phyloP scores from a whole-genome alignment of 2,329 filamentous ascomycete genomes.

The Penicillium freii region DNA sequence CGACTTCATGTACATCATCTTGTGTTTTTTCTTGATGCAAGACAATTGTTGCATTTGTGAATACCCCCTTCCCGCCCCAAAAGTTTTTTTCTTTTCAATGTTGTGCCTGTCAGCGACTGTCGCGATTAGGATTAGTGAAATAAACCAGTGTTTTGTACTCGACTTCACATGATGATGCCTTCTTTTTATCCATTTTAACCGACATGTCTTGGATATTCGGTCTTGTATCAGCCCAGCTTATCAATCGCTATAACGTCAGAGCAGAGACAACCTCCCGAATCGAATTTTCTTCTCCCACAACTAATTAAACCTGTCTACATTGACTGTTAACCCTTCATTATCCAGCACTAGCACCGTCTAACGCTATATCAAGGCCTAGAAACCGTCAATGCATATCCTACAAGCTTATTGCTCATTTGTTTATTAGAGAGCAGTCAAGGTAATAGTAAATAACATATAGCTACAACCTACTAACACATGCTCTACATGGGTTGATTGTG shows the following conservation, averaged over 20 bases:
- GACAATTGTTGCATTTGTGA: slow-evolving; percentile 27
- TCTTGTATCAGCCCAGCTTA: neutral
- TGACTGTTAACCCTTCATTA: no score
- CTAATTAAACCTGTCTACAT: no score
- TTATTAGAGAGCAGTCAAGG: no score
- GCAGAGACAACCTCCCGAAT: no score
- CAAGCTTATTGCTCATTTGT: no score
- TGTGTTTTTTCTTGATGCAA: slow-evolving; percentile 21
- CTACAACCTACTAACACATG: neutral
- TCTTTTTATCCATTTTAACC: neutral
- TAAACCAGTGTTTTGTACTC: neutral
- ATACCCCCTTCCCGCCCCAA: slow-evolving; percentile 29
- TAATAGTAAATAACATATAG: neutral
- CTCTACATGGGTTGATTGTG: neutral
- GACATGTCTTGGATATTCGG: no score
- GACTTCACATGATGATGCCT: neutral
- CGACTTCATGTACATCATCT: slow-evolving; percentile 30
- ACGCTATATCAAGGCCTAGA: no score
- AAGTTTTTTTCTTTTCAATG: slow-evolving; percentile 20
- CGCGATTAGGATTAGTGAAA: slow-evolving; percentile 5
- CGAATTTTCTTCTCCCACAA: no score
- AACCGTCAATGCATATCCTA: no score
- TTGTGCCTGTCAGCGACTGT: slow-evolving; percentile 6
- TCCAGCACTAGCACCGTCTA: no score
- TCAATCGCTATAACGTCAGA: no score